Base-by-base conservation (phyloP, 805 yeast species). In the Suhomyces faveliae region DNA sequence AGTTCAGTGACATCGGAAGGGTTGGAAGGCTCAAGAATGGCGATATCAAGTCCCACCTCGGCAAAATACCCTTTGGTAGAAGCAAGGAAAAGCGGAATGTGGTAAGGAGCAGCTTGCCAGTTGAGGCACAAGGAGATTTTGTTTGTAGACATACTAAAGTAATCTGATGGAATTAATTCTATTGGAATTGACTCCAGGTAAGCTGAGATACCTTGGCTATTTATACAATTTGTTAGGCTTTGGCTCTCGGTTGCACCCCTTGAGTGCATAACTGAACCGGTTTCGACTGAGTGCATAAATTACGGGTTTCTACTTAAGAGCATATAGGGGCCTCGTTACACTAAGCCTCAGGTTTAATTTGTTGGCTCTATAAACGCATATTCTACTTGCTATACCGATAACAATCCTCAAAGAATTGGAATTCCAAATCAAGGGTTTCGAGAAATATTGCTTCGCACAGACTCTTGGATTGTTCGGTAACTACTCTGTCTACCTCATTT, bases 1-100 rank as follows among this genome's bases (percentile, higher is more conserved):
- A 79, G 64, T 50, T 79, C 82, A 22, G 83, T 79, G 39, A 78
- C 83, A 59, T 79, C 83, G 11, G 81, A 76, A 19, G 83, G 83
- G 53, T 78, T 78, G 38, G 80, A 71, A 44, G 83, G 83, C 58
- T 79, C 82, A 52, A 79, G 59, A 45, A 79, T 70, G 8, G 83
- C 77, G 47, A 79, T 65, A 48, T 77, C 80, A 41, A 79, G 62
- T 3, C 78, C 80, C 51, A 73, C 72, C 20, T 79, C 78, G 51
- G 69, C 66, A 63, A 77, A 79, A 63, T 60, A 79, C 3, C 83
- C 83, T 54, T 68, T 75, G 27, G 65, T 61, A 54, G 72, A 78
- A 27, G 83, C 82, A 47, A 77, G 56, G 56, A 67, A 79, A 45
- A 79, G 58, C 17, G 83, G 82, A 48, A 77, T 73, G 53, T 79